Evolutionary conservation across 768 basidiomycete species (phyloP).

Genomic region (Boletus huronensis): DNA sequence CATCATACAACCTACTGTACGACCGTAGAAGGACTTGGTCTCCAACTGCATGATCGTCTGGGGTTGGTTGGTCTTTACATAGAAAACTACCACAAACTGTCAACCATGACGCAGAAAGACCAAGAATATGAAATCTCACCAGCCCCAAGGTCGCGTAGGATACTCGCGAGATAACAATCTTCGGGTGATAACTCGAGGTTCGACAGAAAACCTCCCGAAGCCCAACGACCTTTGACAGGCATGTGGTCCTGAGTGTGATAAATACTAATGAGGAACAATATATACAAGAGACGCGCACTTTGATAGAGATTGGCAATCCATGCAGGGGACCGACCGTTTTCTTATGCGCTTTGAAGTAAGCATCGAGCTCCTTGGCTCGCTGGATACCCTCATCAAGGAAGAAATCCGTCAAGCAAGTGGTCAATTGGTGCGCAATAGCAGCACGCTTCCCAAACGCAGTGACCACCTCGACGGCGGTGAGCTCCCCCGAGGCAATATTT

Average conservation of each 20-base stretch:
- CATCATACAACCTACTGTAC: conserved; percentile 17
- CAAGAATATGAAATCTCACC: conserved; percentile 20
- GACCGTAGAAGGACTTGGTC: conserved; percentile 33
- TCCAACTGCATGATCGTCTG: conserved; percentile 43
- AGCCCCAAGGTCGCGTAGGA: conserved; percentile 41
- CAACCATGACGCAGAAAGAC: background rate
- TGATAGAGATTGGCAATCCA: conserved; percentile 39
- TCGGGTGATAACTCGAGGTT: conserved; percentile 24
- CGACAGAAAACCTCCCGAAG: conserved; percentile 35
- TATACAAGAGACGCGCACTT: conserved; percentile 24
- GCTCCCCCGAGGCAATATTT: conserved; percentile 27
- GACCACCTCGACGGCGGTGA: conserved; percentile 39
- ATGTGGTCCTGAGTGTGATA: conserved; percentile 34
- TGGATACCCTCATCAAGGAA: conserved; percentile 42
- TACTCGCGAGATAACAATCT: conserved; percentile 30
- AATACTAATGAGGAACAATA: background rate
- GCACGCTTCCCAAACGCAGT: conserved; percentile 49
- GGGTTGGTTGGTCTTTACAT: conserved; percentile 42
- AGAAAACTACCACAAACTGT: conserved; percentile 34
- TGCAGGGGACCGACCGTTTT: conserved; percentile 42
- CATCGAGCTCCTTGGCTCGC: conserved; percentile 42
- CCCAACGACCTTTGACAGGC: conserved; percentile 39
- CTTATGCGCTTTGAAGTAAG: conserved; percentile 36
- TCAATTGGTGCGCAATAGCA: conserved; percentile 48
- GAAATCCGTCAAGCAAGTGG: conserved; percentile 39